These are phyloP conservation scores for Adansonia rubrostipa DNA, from an alignment of 441 rosid genomes.

Conservation along the genomic window DNA sequence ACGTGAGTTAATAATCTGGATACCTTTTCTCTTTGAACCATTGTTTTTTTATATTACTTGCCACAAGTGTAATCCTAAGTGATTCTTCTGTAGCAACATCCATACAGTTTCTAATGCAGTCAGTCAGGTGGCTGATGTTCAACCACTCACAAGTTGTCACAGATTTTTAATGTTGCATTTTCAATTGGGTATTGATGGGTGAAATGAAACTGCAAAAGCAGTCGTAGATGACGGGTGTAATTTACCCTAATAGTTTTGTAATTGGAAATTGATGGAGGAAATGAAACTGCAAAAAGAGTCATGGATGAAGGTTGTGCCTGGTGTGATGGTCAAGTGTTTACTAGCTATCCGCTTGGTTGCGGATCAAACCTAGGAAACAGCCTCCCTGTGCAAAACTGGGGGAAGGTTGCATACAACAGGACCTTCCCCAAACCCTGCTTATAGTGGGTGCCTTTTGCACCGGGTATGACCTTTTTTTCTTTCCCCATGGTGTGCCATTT, in stretches of 20 bases:
- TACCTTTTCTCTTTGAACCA: neutral
- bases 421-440: slow-evolving; percentile 4
- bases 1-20: neutral
- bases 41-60: neutral
- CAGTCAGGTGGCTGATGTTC: neutral
- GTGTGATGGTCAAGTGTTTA: neutral
- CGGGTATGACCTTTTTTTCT: neutral
- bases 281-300: neutral
- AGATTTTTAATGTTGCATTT: neutral
- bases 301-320: neutral
- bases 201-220: slow-evolving; percentile 5
- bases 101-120: slow-evolving; percentile 8
- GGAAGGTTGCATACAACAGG: neutral
- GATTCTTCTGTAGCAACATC: neutral
- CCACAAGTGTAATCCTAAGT: neutral
- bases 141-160: neutral
- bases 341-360: neutral
- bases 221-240: neutral
- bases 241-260: neutral
- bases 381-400: neutral
- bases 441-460: neutral
- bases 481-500: neutral
- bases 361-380: neutral
- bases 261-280: neutral
- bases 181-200: neutral